Conservation (phyloP, 2,329 filamentous ascomycete species). For the Cladophialophora chaetospira region DNA sequence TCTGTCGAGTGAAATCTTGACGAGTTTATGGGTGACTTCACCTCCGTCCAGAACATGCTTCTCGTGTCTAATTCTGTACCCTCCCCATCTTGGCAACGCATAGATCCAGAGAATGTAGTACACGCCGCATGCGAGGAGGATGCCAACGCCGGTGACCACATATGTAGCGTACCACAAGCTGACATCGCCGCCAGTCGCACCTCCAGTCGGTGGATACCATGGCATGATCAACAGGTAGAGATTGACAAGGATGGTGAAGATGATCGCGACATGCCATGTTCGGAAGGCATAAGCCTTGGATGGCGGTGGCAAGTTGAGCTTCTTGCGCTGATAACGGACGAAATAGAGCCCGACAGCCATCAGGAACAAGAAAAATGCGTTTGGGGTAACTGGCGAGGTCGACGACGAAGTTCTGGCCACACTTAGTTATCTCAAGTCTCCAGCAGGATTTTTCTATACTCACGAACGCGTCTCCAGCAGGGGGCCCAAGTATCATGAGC, state of each 20-base stretch:
- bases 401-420: slow-evolving; percentile 51
- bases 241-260: slow-evolving; percentile 63
- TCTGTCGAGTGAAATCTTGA: slow-evolving; percentile 56
- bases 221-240: slow-evolving; percentile 68
- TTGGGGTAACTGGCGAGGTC: slow-evolving; percentile 61
- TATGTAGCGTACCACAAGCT: slow-evolving; percentile 76
- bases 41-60: slow-evolving; percentile 55
- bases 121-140: slow-evolving; percentile 56
- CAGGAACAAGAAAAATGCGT: slow-evolving; percentile 59
- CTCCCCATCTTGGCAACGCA: slow-evolving; percentile 54
- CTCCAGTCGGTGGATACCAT: slow-evolving; percentile 68
- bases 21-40: slow-evolving; percentile 52
- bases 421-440: not conserved
- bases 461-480: slow-evolving; percentile 63
- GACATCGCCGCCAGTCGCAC: slow-evolving; percentile 63
- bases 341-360: slow-evolving; percentile 61
- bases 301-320: slow-evolving; percentile 48
- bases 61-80: slow-evolving; percentile 60
- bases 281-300: slow-evolving; percentile 46
- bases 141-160: slow-evolving; percentile 62
- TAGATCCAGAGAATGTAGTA: slow-evolving; percentile 65
- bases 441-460: not conserved
- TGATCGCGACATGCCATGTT: slow-evolving; percentile 60
- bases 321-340: slow-evolving; percentile 57
- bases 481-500: slow-evolving; percentile 62